Percentiles rank a stretch among this genome's conserved stretches.
phyloP scores from a whole-genome alignment of 768 basidiomycete species.

The Peribolospora kevripleyi region DNA sequence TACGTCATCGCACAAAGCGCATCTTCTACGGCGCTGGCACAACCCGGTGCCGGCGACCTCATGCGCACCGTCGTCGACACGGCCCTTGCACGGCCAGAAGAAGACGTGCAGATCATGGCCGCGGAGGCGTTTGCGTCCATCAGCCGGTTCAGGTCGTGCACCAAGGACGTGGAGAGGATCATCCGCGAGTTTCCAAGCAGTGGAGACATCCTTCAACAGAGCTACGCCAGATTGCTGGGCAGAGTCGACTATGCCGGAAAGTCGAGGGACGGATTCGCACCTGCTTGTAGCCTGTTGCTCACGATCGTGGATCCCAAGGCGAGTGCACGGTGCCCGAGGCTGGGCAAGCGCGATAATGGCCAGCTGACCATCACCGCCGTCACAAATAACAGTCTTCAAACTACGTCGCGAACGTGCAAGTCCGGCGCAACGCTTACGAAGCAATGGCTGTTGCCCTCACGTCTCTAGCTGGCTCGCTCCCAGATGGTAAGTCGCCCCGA shows the following conservation, averaged over 20 bases:
- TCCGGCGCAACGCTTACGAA: slow-evolving; percentile 30
- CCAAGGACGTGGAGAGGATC: background rate
- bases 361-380: slow-evolving; percentile 4
- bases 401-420: slow-evolving; percentile 28
- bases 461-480: no score
- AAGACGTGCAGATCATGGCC: background rate
- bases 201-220: slow-evolving; percentile 38
- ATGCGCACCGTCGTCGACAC: background rate
- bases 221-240: slow-evolving; percentile 45
- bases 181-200: slow-evolving; percentile 31
- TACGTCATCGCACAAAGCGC: background rate
- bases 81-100: background rate
- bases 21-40: background rate
- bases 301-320: no score
- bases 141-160: background rate
- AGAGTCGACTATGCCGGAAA: slow-evolving; percentile 31
- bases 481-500: slow-evolving; percentile 4
- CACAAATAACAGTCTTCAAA: slow-evolving; percentile 25
- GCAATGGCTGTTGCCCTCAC: slow-evolving; percentile 3
- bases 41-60: background rate
- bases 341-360: slow-evolving; percentile 26
- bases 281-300: no score
- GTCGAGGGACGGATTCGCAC: no score
- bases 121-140: slow-evolving; percentile 1
- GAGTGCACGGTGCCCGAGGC: no score